These are phyloP conservation scores for Prosopis cineraria DNA, from an alignment of 306 rosid genomes.

Conservation along the genomic window DNA sequence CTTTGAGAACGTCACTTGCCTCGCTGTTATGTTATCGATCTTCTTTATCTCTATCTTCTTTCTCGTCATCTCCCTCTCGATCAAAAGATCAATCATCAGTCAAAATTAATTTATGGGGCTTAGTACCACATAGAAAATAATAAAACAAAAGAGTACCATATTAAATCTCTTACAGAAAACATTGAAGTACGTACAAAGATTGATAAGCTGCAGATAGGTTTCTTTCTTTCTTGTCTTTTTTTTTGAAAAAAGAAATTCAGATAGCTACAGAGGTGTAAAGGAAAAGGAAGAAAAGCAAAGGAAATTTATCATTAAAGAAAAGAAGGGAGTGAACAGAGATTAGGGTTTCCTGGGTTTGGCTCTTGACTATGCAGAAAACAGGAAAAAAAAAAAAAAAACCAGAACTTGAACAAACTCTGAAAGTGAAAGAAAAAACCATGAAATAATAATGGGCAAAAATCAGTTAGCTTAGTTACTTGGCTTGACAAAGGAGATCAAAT, in stretches of 20 bases:
- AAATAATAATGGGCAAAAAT: background rate
- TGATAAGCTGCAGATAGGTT: no score
- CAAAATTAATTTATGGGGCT: no score
- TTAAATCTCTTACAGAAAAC: background rate
- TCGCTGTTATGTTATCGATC: constrained; percentile 46
- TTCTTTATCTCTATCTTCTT: constrained; percentile 46
- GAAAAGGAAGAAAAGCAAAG: background rate
- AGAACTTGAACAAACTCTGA: background rate
- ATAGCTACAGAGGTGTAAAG: no score
- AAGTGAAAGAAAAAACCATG: no score
- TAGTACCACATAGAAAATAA: no score
- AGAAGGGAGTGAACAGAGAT: background rate
- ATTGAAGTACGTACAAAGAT: no score
- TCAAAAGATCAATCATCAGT: background rate
- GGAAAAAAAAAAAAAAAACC: background rate
- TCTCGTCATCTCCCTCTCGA: constrained; percentile 27
- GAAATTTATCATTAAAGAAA: background rate
- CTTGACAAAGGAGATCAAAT: background rate
- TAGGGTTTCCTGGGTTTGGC: background rate
- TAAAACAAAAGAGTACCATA: background rate
- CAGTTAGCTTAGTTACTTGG: background rate
- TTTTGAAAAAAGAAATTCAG: no score
- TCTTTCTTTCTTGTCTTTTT: no score
- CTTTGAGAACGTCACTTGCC: constrained; percentile 53
- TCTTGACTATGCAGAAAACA: background rate